These are phyloP conservation scores for Erysimum cheiranthoides DNA, from an alignment of 345 rosid species.

Conservation along the genomic window DNA sequence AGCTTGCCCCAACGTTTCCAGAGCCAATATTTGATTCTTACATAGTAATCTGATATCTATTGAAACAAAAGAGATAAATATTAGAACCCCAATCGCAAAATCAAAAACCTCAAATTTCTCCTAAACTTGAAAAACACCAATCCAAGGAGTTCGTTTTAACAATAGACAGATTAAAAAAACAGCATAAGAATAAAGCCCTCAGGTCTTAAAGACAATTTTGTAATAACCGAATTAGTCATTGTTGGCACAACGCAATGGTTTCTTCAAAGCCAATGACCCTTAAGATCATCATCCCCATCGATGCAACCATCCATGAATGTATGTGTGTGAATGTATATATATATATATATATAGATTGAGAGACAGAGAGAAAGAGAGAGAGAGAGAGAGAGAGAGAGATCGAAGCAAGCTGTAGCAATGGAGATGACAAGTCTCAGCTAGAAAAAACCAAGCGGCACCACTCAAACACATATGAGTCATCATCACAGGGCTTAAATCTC, in stretches of 20 bases:
- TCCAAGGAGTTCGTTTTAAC: no score
- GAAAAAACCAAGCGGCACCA: constrained; percentile 29
- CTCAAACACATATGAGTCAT: background rate
- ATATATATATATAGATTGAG: background rate
- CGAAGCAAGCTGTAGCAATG: background rate
- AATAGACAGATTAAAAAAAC: background rate
- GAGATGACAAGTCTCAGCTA: constrained; percentile 25
- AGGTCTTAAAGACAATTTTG: background rate
- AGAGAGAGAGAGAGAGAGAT: constrained; percentile 26
- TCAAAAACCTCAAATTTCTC: no score
- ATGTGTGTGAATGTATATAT: background rate
- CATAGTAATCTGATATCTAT: no score
- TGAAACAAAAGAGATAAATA: no score
- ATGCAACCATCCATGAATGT: background rate
- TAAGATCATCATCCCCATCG: constrained; percentile 22
- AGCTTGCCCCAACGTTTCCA: no score
- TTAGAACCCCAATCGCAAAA: no score
- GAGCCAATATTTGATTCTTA: no score
- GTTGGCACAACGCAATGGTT: constrained; percentile 4
- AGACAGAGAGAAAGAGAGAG: constrained; percentile 16
- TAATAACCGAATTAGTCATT: background rate
- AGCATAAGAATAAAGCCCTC: constrained; percentile 10
- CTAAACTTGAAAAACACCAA: no score
- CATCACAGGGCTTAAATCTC: constrained; percentile 39
- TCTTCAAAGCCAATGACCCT: constrained; percentile 8